Percentiles rank a stretch among this genome's conserved stretches.
These are phyloP conservation scores for Boletus eberwhitei DNA, from an alignment of 768 basidiomycete genomes.

Conservation along the genomic window DNA sequence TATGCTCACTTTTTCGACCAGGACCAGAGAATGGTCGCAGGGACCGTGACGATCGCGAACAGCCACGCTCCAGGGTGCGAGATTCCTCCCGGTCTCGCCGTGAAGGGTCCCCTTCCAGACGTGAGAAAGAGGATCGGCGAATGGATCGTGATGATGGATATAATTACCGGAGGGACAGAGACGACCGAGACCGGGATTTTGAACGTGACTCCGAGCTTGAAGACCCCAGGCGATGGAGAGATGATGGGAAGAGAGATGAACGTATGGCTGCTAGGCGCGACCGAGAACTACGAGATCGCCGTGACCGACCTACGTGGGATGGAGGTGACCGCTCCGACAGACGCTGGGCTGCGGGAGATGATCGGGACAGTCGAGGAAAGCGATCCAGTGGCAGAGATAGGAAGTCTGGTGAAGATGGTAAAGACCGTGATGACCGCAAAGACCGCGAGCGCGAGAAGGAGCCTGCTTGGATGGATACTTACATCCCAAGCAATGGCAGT, in stretches of 20 bases:
- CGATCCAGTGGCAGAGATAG: constrained; percentile 58
- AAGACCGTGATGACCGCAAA: constrained; percentile 48
- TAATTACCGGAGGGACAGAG: constrained; percentile 28
- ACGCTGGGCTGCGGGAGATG: constrained; percentile 60
- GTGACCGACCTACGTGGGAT: constrained; percentile 50
- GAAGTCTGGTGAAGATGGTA: constrained; percentile 44
- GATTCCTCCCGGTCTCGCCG: constrained; percentile 61
- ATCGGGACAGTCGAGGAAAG: constrained; percentile 64
- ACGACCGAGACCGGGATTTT: constrained; percentile 40
- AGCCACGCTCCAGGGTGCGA: constrained; percentile 59
- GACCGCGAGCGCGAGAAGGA: constrained; percentile 73
- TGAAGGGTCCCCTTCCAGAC: constrained; percentile 52
- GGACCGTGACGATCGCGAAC: constrained; percentile 61
- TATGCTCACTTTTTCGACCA: constrained; percentile 24
- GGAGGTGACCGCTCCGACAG: constrained; percentile 44
- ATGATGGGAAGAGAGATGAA: constrained; percentile 80
- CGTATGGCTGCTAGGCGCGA: constrained; percentile 57
- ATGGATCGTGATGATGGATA: constrained; percentile 32
- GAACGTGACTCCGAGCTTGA: constrained; percentile 56
- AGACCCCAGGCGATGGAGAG: constrained; percentile 74
- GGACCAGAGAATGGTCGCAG: constrained; percentile 53
- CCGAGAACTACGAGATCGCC: constrained; percentile 41
- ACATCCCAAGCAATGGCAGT: constrained; percentile 58
- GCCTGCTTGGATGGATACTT: constrained; percentile 91
- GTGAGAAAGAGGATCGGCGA: constrained; percentile 43